These are phyloP conservation scores for Wickerhamomyces bisporus DNA, from an alignment of 805 yeast species.

Conservation along the genomic window DNA sequence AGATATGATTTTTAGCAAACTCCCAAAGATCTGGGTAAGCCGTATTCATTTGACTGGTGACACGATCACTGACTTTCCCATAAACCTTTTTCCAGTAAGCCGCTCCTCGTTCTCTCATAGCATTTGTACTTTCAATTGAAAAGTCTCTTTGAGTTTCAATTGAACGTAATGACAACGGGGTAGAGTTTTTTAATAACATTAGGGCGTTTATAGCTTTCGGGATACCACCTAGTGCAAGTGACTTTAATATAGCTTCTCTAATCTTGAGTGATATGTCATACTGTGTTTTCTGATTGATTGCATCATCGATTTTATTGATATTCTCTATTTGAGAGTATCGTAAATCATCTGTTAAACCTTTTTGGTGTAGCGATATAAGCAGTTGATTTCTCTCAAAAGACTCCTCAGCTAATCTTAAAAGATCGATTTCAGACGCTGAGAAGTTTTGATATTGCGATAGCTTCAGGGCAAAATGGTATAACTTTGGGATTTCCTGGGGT, in stretches of 20 bases:
- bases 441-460: conserved; percentile 15
- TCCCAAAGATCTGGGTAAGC: conserved; percentile 87
- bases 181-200: conserved; percentile 53
- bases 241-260: conserved; percentile 74
- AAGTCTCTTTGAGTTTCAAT: conserved; percentile 24
- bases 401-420: conserved; percentile 9
- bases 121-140: conserved; percentile 27
- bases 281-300: conserved; percentile 13
- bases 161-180: conserved; percentile 49
- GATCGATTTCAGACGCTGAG: background rate
- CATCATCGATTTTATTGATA: background rate
- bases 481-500: conserved; percentile 72
- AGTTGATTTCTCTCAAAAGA: conserved; percentile 17
- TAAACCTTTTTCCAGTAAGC: conserved; percentile 72
- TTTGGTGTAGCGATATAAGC: conserved; percentile 8
- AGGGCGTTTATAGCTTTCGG: conserved; percentile 83
- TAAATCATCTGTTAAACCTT: conserved; percentile 8
- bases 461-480: conserved; percentile 64
- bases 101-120: conserved; percentile 41
- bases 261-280: conserved; percentile 44
- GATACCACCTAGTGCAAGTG: conserved; percentile 75
- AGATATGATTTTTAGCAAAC: conserved; percentile 65
- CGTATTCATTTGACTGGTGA: conserved; percentile 56
- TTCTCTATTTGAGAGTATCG: conserved; percentile 19
- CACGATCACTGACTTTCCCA: conserved; percentile 66